These are phyloP conservation scores for Lablab purpureus DNA, from an alignment of 306 rosid species.

Conservation along the genomic window DNA sequence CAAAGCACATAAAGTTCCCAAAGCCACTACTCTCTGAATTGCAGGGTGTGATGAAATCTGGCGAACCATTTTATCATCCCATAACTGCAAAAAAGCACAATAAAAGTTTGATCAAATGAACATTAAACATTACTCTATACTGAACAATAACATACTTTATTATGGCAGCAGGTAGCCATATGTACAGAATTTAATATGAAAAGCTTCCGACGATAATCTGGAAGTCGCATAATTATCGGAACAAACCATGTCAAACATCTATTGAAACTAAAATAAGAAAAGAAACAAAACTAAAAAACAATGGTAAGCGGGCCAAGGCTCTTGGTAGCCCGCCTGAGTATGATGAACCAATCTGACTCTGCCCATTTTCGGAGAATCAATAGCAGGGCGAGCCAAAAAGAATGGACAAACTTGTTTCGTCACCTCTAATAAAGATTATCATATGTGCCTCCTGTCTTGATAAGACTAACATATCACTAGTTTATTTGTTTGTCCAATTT, in stretches of 20 bases:
- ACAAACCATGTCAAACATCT: slow-evolving; percentile 22
- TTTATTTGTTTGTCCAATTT: background rate
- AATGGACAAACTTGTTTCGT: too few relatives aligned
- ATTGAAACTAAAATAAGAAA: background rate
- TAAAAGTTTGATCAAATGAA: slow-evolving; percentile 4
- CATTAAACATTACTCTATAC: slow-evolving; percentile 20
- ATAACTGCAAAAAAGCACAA: slow-evolving; percentile 67
- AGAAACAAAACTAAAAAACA: too few relatives aligned
- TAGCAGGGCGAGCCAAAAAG: too few relatives aligned
- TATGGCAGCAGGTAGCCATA: background rate
- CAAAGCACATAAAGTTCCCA: slow-evolving; percentile 91
- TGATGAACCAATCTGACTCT: too few relatives aligned
- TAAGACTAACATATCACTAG: background rate
- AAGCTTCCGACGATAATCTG: slow-evolving; percentile 3
- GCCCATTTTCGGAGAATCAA: too few relatives aligned
- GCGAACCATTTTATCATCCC: slow-evolving; percentile 77
- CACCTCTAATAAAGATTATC: too few relatives aligned
- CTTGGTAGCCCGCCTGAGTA: too few relatives aligned
- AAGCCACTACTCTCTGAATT: slow-evolving; percentile 75
- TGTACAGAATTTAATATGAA: slow-evolving; percentile 15
- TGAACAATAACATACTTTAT: slow-evolving; percentile 21
- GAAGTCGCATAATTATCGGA: background rate
- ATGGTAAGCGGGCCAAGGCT: too few relatives aligned
- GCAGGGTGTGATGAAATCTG: slow-evolving; percentile 77
- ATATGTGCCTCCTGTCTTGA: background rate